Evolutionary conservation across 2,329 filamentous ascomycete genomes (phyloP), one percentile per base, ranked within the genome.

Genomic region (Alternaria novae-zelandiae): DNA sequence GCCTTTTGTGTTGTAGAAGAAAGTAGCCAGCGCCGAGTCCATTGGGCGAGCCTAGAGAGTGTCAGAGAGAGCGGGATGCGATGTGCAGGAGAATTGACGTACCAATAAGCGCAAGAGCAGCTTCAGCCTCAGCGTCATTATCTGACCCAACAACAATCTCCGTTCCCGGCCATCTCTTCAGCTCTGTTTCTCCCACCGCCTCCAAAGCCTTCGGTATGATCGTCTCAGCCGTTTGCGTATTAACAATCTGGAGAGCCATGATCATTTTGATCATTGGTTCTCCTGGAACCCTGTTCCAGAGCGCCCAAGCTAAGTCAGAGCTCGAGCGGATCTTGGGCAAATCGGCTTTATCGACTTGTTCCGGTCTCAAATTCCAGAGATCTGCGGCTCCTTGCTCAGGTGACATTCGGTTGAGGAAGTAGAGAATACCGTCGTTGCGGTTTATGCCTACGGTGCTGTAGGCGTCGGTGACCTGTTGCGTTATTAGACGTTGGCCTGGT

Each of bases 11-110:
- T 26, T 69, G 67, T 1, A 65, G 57, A 9, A 69, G 46, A 11
- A 69, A 67, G 47, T 67, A 65, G 6, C 44, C 67, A 4, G 65
- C 61, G 9, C 54, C 65, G 4, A 69, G 32, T 6, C 57, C 62
- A 9, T 69, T 69, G 3, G 65, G 49, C 6, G 67, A 67, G 8
- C 62, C 65, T 69, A 17, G 12, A 11, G 13, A 15, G 20, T 12
- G 23, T 43, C 30, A n/a, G 43, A 11, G 32, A 6, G 6, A n/a
- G 30, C 17, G 17, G 5, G 4, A 13, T 13, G 5, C 5, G n/a
- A 45, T 53, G 50, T 20, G 9, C 7, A 49, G 13, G n/a, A 13
- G 7, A 5, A 36, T 6, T 4, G 20, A 28, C 20, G 21, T 59
- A 54, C 49, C 57, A 26, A 59, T 41, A 36, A 59, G 57, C 9